Evolutionary conservation across 805 yeast genomes (phyloP), one percentile per base, ranked within the genome.

Genomic region (Metschnikowia aberdeeniae): DNA sequence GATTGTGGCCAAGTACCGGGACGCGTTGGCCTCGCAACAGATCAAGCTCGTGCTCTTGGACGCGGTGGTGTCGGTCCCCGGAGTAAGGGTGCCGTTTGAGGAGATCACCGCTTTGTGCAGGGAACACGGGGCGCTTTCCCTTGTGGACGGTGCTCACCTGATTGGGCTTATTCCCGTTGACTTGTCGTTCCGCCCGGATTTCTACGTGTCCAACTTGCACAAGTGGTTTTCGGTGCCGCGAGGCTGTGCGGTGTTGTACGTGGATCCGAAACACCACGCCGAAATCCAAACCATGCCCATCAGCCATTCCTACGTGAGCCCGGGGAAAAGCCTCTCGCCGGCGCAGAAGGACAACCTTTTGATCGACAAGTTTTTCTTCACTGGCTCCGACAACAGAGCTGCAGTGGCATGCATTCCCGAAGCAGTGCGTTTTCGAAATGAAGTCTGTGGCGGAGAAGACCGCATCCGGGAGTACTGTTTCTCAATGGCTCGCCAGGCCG

Each of bases 141-240:
- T 82, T 35, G 73, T 85, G 22, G 92, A 85, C 59, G 92, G 85
- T 11, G 92, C 90, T 5, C 92, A 85, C 57, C 76, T 80, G 1
- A 68, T 79, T 30, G 92, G 92, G 0, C 62, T 72, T 44, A 54
- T 77, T 27, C 73, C 75, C 8, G 43, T 77, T n/a, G 64, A 71
- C 37, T 52, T 80, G 30, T 61, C 59, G 10, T 51, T 76, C 20
- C 51, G 69, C 38, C 86, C 89, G 0, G 89, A 83, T 54, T 84
- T 81, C 57, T 76, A 70, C 57, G 68, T 75, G 20, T 63, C 83
- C 17, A 85, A 84, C 55, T 64, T 84, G 14, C 90, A 85, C 67
- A 85, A 85, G 56, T 85, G 90, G 90, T 64, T 71, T 33, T 78
- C 57, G 50, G 71, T 73, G 19, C 86, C 88, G 3, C 68, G 79